Percentiles rank a stretch among this genome's conserved stretches.
Conservation (phyloP, 108 stramenopile genomes). For the Pseudonitzschia pungens region DNA sequence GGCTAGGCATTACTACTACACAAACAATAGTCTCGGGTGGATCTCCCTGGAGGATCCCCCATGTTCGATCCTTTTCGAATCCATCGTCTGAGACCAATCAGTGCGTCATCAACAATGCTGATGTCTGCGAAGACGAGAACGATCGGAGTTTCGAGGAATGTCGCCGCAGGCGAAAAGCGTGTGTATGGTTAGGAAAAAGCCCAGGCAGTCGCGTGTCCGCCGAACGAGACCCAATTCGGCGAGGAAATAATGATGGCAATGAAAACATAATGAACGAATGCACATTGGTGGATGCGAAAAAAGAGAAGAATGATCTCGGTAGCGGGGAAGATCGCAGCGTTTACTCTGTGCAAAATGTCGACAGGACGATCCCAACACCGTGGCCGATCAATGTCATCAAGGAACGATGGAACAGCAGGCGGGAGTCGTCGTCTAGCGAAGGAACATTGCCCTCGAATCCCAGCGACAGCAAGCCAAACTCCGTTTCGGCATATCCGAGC, state of each 20-base stretch:
- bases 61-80: neutral
- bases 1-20: neutral
- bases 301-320: neutral
- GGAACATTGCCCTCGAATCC: neutral
- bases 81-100: neutral
- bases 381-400: conserved; percentile 52
- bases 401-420: conserved; percentile 11
- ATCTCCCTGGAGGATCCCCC: neutral
- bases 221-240: neutral
- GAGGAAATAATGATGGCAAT: neutral
- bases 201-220: neutral
- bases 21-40: neutral
- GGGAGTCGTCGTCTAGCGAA: neutral
- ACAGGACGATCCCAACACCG: conserved; percentile 18
- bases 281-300: neutral
- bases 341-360: neutral
- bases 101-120: neutral
- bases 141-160: neutral
- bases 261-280: neutral
- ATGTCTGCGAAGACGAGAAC: neutral
- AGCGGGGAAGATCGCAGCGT: neutral
- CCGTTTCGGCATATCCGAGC: conserved; percentile 18
- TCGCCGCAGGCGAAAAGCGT: neutral
- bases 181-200: neutral
- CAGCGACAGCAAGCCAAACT: neutral